Conservation (phyloP, 2,329 filamentous ascomycete species). For the Chaetomiaceae sp. region DNA sequence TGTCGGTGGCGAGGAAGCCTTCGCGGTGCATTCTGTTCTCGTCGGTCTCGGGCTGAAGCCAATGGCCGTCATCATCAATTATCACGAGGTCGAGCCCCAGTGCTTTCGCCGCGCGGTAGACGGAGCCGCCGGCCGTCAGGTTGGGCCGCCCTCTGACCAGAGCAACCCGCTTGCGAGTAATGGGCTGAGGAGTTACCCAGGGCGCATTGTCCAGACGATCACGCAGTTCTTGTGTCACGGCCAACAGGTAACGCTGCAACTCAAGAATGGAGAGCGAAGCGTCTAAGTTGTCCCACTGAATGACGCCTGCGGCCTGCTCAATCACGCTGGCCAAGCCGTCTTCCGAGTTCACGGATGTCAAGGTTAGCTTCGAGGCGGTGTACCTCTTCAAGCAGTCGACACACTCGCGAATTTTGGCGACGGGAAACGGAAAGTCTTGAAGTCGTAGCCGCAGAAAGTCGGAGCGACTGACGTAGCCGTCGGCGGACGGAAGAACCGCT, state of each 20-base stretch:
- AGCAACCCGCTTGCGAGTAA: constrained; percentile 17
- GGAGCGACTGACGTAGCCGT: constrained; percentile 18
- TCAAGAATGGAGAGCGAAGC: constrained; percentile 13
- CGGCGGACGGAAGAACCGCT: constrained; percentile 14
- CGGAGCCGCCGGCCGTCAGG: constrained; percentile 18
- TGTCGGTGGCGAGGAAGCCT: constrained; percentile 22
- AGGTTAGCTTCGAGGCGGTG: background rate
- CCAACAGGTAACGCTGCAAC: constrained; percentile 13
- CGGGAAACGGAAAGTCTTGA: constrained; percentile 18
- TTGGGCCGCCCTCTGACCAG: constrained; percentile 22
- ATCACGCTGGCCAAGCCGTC: constrained; percentile 10
- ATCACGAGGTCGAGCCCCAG: constrained; percentile 22
- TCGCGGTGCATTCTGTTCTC: constrained; percentile 20
- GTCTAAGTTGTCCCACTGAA: constrained; percentile 20
- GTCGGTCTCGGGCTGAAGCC: constrained; percentile 20
- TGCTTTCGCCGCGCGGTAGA: constrained; percentile 19
- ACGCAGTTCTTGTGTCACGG: constrained; percentile 17
- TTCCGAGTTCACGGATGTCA: constrained; percentile 3
- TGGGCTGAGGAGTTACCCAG: constrained; percentile 15
- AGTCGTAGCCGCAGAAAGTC: constrained; percentile 21
- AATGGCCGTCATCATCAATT: constrained; percentile 22
- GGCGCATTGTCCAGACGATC: constrained; percentile 17
- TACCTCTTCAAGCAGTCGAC: constrained; percentile 12
- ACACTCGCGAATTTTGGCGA: constrained; percentile 14
- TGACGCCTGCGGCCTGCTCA: constrained; percentile 17